Conservation (phyloP, 2,329 filamentous ascomycete genomes). For the Xylariaceae sp. region DNA sequence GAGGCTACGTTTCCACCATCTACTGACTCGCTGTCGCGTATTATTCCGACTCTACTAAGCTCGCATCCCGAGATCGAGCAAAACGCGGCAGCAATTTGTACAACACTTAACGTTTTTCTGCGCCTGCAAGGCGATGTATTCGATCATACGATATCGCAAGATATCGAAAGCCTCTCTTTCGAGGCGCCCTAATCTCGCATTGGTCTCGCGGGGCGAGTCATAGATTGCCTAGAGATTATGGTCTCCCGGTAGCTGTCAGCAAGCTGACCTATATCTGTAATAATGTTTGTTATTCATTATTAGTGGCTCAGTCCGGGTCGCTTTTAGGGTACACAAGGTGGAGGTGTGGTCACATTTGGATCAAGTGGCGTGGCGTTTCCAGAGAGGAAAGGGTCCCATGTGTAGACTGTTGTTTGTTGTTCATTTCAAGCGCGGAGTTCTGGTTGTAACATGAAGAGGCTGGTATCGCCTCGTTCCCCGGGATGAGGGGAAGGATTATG, state of each 20-base stretch:
- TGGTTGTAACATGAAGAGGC: not conserved
- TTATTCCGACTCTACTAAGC: not conserved
- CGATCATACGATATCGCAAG: not conserved
- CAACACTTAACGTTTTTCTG: conserved; percentile 7
- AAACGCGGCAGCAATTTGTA: conserved; percentile 1
- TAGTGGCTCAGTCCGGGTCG: not conserved
- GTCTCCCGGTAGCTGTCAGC: not conserved
- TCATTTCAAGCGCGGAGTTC: not conserved
- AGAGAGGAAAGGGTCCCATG: not conserved
- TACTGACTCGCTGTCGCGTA: too few relatives aligned
- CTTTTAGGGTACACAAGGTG: not conserved
- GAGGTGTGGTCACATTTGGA: not conserved
- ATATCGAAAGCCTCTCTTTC: not conserved
- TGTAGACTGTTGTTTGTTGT: not conserved
- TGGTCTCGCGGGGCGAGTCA: not conserved
- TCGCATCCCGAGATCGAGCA: not conserved
- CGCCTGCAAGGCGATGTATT: not conserved
- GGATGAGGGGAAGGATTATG: too few relatives aligned
- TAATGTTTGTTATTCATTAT: not conserved
- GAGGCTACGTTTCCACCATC: conserved; percentile 7
- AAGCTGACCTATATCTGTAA: not conserved
- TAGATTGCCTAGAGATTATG: not conserved
- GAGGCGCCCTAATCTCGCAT: not conserved
- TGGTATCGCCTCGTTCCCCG: too few relatives aligned
- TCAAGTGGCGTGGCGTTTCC: not conserved